Conservation (phyloP, 257 asterid genomes). For the Nicotiana attenuata region DNA sequence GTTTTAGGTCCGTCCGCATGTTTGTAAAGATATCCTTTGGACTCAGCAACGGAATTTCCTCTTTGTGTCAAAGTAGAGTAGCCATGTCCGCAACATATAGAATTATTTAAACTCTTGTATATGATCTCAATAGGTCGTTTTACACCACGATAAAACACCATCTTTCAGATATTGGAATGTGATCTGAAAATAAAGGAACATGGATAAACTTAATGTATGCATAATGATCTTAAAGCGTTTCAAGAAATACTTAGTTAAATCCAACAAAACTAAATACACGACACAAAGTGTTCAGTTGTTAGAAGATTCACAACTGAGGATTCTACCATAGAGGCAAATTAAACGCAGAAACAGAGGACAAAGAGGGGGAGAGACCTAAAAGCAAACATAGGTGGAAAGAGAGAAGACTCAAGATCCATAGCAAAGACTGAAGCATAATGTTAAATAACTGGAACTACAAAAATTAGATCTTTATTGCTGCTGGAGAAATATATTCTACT, state of each 20-base stretch:
- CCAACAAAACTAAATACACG: neutral
- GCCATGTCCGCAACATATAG: conserved; percentile 32
- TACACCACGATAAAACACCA: conserved; percentile 52
- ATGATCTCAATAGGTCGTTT: conserved; percentile 53
- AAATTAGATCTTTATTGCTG: neutral
- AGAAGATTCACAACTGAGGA: neutral
- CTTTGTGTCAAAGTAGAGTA: conserved; percentile 33
- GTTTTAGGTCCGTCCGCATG: conserved; percentile 15
- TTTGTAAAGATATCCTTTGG: conserved; percentile 21
- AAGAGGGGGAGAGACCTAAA: neutral
- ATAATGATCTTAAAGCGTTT: neutral
- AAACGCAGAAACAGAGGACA: neutral
- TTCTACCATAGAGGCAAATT: neutral
- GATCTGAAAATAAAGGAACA: conserved; percentile 29
- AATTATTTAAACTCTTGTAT: conserved; percentile 40
- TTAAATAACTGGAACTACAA: neutral
- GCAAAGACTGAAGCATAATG: neutral
- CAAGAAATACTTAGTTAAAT: neutral
- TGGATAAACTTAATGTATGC: neutral
- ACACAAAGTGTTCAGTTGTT: neutral
- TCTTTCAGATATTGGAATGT: conserved; percentile 15
- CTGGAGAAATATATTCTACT: neutral
- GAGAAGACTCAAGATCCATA: neutral
- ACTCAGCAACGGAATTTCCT: conserved; percentile 22
- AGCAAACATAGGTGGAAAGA: neutral